phyloP scores from a whole-genome alignment of 352 stramenopile genomes.

The Phytophthora syringae region DNA sequence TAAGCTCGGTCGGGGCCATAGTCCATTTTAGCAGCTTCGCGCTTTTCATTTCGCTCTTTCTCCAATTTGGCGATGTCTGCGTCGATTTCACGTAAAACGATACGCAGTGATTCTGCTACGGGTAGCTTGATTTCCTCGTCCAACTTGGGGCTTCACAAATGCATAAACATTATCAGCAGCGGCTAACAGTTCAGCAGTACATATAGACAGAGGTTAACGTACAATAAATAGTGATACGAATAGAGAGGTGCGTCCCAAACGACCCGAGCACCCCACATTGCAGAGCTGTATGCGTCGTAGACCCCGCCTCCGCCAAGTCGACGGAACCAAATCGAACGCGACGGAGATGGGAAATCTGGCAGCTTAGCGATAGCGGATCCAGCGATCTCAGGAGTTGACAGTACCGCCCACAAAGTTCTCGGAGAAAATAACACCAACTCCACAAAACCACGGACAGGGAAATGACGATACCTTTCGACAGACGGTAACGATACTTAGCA shows the following conservation, averaged over 20 bases:
- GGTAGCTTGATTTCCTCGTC: constrained; percentile 59
- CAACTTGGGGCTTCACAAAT: constrained; percentile 52
- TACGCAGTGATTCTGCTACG: constrained; percentile 74
- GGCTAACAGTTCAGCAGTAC: background rate
- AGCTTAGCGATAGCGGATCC: constrained; percentile 44
- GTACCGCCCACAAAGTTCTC: constrained; percentile 47
- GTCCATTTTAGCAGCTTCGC: constrained; percentile 49
- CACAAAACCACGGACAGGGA: constrained; percentile 60
- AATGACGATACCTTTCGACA: constrained; percentile 48
- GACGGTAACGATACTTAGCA: background rate
- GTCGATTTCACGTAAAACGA: constrained; percentile 72
- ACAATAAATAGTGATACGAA: constrained; percentile 82
- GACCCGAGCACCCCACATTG: constrained; percentile 56
- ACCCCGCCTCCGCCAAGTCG: constrained; percentile 61
- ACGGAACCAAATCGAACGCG: constrained; percentile 59
- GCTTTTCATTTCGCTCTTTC: constrained; percentile 54
- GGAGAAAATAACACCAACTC: constrained; percentile 64
- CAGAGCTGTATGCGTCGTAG: constrained; percentile 51
- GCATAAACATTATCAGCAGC: constrained; percentile 14
- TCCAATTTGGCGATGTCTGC: constrained; percentile 61
- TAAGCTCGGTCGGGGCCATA: constrained; percentile 80
- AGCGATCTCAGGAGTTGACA: constrained; percentile 36
- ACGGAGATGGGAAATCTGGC: constrained; percentile 33
- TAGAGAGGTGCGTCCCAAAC: constrained; percentile 77
- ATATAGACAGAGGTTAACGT: constrained; percentile 27